phyloP scores from a whole-genome alignment of 441 rosid species.

The Adansonia madagascariensis region DNA sequence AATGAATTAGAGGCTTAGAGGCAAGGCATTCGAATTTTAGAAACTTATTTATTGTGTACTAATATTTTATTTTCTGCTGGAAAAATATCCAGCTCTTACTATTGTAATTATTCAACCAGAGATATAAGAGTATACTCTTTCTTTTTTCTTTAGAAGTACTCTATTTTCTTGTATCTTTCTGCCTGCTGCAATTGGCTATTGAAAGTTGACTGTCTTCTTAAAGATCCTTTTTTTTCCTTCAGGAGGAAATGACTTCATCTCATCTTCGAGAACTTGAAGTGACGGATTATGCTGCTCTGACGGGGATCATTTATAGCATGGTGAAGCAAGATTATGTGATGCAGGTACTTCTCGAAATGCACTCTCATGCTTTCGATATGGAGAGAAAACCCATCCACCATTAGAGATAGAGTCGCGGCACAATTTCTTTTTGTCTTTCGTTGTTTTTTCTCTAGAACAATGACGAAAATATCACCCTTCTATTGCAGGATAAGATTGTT shows the following conservation, averaged over 20 bases:
- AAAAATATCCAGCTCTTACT: neutral
- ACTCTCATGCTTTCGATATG: neutral
- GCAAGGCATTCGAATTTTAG: neutral
- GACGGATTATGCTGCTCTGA: constrained; percentile 52
- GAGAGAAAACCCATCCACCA: neutral
- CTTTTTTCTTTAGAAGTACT: neutral
- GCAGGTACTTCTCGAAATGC: constrained; percentile 54
- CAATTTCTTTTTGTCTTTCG: neutral
- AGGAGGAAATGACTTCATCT: constrained; percentile 42
- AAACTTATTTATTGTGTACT: neutral
- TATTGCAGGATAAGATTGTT: constrained; percentile 71
- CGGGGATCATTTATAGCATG: constrained; percentile 67
- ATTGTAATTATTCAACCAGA: neutral
- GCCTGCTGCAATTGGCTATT: neutral
- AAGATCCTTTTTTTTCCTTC: neutral
- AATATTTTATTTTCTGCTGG: neutral
- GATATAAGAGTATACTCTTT: neutral
- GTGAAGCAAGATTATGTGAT: constrained; percentile 71
- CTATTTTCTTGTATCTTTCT: neutral
- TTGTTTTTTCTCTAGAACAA: neutral
- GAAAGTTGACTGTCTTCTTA: neutral
- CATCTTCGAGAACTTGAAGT: constrained; percentile 38
- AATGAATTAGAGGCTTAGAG: neutral
- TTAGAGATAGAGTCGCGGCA: neutral
- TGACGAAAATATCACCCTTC: neutral